Base-by-base conservation (phyloP, 1,139 yeast genomes). In the Nakaseomyces nivariensis region DNA sequence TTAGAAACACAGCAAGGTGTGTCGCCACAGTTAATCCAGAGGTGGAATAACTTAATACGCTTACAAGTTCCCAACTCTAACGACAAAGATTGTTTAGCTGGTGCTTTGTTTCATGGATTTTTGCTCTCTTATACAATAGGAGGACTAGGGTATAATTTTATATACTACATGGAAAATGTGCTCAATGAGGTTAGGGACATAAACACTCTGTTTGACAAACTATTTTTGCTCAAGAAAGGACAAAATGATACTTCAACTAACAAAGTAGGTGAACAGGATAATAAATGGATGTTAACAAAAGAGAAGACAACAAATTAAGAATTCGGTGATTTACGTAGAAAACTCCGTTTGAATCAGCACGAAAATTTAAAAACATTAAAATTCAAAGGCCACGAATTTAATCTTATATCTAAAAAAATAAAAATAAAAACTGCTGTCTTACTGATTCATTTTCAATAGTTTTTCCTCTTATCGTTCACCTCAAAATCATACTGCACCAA, bases 51-150 rank as follows among this genome's bases (percentile, higher is more conserved):
- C 6, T 8, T n/a, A 5, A 13, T 38, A 5, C 7, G 11, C 8
- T 13, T 25, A 4, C 42, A 38, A 31, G 31, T 38, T 10, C 42
- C 29, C 1, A 25, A 5, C 9, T 6, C 29, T 1, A 26, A n/a
- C 8, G 29, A 38, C 24, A 38, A 7, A 13, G 31, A 9, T 11
- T 24, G 31, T n/a, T 5, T 29, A 8, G 26, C 41, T 1, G 41
- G 42, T 11, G 31, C 33, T 9, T 41, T 41, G 11, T 41, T 41
- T 29, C 34, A 29, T 13, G 5, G n/a, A 13, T 41, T 41, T n/a
- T 29, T 41, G 34, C 25, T 41, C 22, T 41, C 44, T 7, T 41
- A 27, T 34, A 41, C 44, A n/a, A 27, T 41, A 5, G 44, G 44
- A 11, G 44, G 44, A 4, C 34, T 41, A n/a, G 44, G 44, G 5